Conservation (phyloP, 208 protist genomes). For the Crithidia expoeki region DNA sequence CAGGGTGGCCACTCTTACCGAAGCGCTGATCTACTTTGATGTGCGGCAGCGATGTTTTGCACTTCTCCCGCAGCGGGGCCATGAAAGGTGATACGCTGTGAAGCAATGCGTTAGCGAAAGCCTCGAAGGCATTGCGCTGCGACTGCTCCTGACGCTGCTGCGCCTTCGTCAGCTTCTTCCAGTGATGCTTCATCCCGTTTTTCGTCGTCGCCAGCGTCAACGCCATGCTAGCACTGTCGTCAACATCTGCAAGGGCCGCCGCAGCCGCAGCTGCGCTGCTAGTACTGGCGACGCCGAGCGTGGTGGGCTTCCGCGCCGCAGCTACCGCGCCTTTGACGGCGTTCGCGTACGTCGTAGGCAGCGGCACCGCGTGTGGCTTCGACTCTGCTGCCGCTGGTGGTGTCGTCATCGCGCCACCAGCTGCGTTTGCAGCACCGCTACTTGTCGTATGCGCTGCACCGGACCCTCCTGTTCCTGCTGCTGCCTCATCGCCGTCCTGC, state of each 20-base stretch:
- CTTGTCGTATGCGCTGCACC: not conserved
- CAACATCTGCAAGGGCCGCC: constrained; percentile 3
- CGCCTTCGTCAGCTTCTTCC: constrained; percentile 85
- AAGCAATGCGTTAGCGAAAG: constrained; percentile 84
- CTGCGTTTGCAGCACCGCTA: not conserved
- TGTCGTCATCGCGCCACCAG: not conserved
- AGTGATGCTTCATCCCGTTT: constrained; percentile 69
- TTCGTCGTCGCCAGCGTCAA: constrained; percentile 52
- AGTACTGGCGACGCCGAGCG: constrained; percentile 28
- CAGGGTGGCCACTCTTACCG: constrained; percentile 82
- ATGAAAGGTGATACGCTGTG: constrained; percentile 89
- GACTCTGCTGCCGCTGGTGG: constrained; percentile 3
- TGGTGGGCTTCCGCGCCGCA: constrained; percentile 32
- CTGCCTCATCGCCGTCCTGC: constrained; percentile 37
- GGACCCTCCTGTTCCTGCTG: too few species aligned
- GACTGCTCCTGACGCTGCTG: constrained; percentile 82
- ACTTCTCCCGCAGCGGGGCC: constrained; percentile 73
- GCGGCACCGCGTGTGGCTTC: constrained; percentile 23
- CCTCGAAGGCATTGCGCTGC: constrained; percentile 89
- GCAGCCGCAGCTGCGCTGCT: constrained; percentile 17
- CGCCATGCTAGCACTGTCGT: constrained; percentile 26
- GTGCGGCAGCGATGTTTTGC: constrained; percentile 82
- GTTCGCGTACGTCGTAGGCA: constrained; percentile 39
- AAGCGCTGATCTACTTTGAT: constrained; percentile 91
- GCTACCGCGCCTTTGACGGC: constrained; percentile 37